Percentiles rank a stretch among this genome's conserved stretches.
These are phyloP conservation scores for Botryotinia calthae DNA, from an alignment of 2,329 filamentous ascomycete species.

Conservation along the genomic window DNA sequence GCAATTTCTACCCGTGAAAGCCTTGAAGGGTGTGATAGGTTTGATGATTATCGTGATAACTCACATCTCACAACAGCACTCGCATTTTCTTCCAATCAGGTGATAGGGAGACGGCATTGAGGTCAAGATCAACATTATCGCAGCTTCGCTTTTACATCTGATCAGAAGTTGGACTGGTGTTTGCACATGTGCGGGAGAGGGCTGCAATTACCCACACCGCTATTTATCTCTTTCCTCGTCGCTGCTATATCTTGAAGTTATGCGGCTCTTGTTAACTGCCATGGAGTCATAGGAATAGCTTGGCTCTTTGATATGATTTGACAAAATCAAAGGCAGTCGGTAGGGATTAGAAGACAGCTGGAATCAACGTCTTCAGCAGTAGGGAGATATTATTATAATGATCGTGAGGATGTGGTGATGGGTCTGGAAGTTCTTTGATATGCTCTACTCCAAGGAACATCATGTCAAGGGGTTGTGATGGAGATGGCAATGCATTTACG, in stretches of 20 bases:
- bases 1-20: constrained; percentile 15
- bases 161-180: constrained; percentile 13
- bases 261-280: not conserved
- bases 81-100: constrained; percentile 29
- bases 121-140: not conserved
- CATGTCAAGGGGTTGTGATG: not conserved
- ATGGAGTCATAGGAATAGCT: not conserved
- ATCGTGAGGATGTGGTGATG: not conserved
- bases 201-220: constrained; percentile 30
- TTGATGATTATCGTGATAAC: constrained; percentile 25
- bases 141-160: not conserved
- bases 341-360: not conserved
- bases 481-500: not conserved
- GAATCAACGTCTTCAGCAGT: not conserved
- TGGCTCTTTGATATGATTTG: not conserved
- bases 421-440: not conserved
- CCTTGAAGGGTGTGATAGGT: not conserved
- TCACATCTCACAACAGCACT: constrained; percentile 26
- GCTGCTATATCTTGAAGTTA: not conserved
- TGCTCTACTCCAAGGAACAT: not conserved
- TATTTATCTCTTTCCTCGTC: constrained; percentile 24
- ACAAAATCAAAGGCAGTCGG: not conserved
- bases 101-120: constrained; percentile 20
- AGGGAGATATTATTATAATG: not conserved
- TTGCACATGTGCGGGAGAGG: not conserved